phyloP scores from a whole-genome alignment of 441 rosid species.

The Adansonia rubrostipa region DNA sequence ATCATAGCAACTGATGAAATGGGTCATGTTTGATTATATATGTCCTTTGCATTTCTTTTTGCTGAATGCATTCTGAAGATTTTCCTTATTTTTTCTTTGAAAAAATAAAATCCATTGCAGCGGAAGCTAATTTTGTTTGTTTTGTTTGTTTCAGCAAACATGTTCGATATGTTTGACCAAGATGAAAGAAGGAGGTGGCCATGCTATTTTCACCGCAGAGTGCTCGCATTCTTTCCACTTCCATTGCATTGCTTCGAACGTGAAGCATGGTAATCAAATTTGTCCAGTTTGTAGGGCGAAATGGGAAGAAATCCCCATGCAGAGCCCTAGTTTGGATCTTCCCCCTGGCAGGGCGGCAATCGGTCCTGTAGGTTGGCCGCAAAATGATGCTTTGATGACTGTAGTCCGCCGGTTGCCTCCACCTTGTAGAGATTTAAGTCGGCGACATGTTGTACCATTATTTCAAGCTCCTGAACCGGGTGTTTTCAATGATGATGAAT shows the following conservation, averaged over 20 bases:
- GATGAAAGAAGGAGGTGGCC: constrained; percentile 85
- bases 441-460: constrained; percentile 58
- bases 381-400: constrained; percentile 59
- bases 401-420: constrained; percentile 61
- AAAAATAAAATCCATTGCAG: neutral
- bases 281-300: constrained; percentile 90
- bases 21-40: neutral
- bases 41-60: neutral
- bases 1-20: neutral
- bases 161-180: constrained; percentile 87
- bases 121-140: neutral
- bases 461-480: constrained; percentile 75
- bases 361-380: constrained; percentile 55
- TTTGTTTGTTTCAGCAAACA: constrained; percentile 56
- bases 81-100: too few species aligned
- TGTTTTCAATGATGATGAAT: constrained; percentile 76
- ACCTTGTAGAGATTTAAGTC: constrained; percentile 54
- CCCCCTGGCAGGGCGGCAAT: constrained; percentile 42
- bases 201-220: constrained; percentile 91
- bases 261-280: constrained; percentile 83
- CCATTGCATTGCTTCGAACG: constrained; percentile 88
- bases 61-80: neutral
- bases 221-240: constrained; percentile 95
- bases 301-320: constrained; percentile 93
- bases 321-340: constrained; percentile 58